Percentiles rank a stretch among this genome's conserved stretches.
Evolutionary conservation across 306 rosid species (phyloP).

Genomic region (Gynostemma pentaphyllum): DNA sequence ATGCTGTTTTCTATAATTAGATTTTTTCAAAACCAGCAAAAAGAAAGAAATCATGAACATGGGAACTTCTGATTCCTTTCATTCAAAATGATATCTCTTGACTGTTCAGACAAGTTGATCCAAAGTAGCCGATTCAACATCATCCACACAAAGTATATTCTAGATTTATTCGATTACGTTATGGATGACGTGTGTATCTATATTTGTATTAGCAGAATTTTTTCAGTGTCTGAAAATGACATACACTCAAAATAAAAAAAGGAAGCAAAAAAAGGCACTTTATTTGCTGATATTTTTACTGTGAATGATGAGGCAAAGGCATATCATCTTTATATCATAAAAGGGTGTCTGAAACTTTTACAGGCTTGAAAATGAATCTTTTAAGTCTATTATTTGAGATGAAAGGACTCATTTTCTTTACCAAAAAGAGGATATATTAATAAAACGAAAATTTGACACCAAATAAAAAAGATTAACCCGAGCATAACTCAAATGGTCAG

Average conservation of each 20-base stretch:
- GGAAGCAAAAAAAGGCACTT: background rate
- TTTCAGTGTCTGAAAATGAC: slow-evolving; percentile 6
- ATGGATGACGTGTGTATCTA: slow-evolving; percentile 5
- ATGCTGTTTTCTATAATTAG: too few relatives aligned
- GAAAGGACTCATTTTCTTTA: background rate
- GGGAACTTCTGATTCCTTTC: slow-evolving; percentile 3
- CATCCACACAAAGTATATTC: slow-evolving; percentile 6
- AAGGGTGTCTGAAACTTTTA: slow-evolving; percentile 4
- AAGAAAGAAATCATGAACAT: background rate
- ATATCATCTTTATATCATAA: slow-evolving; percentile 10
- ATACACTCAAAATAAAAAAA: slow-evolving; percentile 2
- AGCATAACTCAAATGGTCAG: too few relatives aligned
- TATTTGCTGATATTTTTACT: slow-evolving; percentile 1
- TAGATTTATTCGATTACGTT: slow-evolving; percentile 2
- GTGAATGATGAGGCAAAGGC: slow-evolving; percentile 6
- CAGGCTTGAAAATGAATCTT: slow-evolving; percentile 5
- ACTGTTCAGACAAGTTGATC: slow-evolving; percentile 7
- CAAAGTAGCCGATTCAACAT: background rate
- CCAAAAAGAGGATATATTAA: background rate
- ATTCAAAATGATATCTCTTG: slow-evolving; percentile 4
- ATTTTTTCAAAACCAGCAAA: background rate
- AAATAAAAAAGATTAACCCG: slow-evolving; percentile 5
- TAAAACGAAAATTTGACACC: background rate
- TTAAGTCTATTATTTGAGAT: slow-evolving; percentile 2
- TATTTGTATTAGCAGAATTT: background rate